These are phyloP conservation scores for Parachaetomium inaequale DNA, from an alignment of 495 filamentous ascomycete genomes.

Conservation along the genomic window DNA sequence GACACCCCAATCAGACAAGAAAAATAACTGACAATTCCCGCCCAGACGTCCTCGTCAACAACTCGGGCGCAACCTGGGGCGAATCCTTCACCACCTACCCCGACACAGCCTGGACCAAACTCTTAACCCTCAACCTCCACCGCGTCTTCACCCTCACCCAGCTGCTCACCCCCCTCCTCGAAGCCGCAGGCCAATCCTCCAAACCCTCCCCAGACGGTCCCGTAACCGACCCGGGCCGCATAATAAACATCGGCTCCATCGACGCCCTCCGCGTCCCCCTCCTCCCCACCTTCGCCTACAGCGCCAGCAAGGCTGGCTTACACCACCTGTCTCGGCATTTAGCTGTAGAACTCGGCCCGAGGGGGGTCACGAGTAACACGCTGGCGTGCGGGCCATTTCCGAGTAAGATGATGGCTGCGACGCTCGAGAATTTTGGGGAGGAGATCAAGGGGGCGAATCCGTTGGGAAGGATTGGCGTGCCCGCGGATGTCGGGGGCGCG, in stretches of 20 bases:
- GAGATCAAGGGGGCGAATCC: conserved; percentile 61
- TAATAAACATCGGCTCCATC: conserved; percentile 75
- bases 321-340: conserved; percentile 71
- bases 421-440: conserved; percentile 58
- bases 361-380: conserved; percentile 55
- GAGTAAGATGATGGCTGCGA: conserved; percentile 80
- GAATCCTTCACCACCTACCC: conserved; percentile 67
- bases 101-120: conserved; percentile 65
- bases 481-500: conserved; percentile 70
- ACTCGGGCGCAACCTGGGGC: conserved; percentile 77
- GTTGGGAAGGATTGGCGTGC: conserved; percentile 65
- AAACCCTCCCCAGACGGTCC: conserved; percentile 26
- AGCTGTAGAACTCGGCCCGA: conserved; percentile 63
- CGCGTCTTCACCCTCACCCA: conserved; percentile 77
- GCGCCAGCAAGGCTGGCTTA: conserved; percentile 69
- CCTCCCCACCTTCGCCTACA: conserved; percentile 73
- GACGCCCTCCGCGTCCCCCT: conserved; percentile 69
- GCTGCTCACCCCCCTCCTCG: conserved; percentile 66
- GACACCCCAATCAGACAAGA: too few species aligned
- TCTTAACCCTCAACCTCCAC: conserved; percentile 76
- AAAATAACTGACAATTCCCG: too few species aligned
- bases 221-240: conserved; percentile 48
- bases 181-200: conserved; percentile 39
- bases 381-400: conserved; percentile 78
- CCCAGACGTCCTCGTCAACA: conserved; percentile 70